Evolutionary conservation across 2,329 filamentous ascomycete genomes (phyloP), one percentile per base, ranked within the genome.

Genomic region (Calonectria pteridis): DNA sequence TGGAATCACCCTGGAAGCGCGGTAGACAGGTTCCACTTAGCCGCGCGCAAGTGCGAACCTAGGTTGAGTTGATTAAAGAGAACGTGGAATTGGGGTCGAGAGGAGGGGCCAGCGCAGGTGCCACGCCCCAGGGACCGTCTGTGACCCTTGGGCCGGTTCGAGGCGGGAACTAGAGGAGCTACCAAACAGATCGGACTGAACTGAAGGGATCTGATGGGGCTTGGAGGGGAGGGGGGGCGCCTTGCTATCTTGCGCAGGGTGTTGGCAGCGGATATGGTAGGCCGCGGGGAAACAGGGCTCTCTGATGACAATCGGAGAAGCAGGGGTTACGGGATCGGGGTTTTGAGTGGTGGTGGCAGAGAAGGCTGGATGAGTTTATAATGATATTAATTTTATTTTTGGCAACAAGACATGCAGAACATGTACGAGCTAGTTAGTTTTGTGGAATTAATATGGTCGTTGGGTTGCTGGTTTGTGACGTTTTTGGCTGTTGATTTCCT

Each of bases 31-130:
- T 64, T 64, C 35, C 49, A 40, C 31, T 40, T 67, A 62, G 62
- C 37, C 65, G 70, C 70, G 70, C 65, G 55, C 50, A 23, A 62
- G 37, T 65, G 62, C 29, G 29, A 10, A n/a, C n/a, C n/a, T 40
- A 31, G 51, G 29, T 43, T 49, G 23, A 53, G 33, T 28, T 63
- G 6, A 23, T 29, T 29, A 28, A 49, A 40, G 70, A 50, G 65
- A 68, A 53, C 33, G 71, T 65, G 59, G 66, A 65, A 64, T 46
- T 29, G 26, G 51, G 51, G 65, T 13, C 4, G 6, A 43, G 62
- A 37, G 49, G 6, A 31, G 51, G 68, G 67, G 70, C 65, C 55
- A 73, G 71, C 68, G 66, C 66, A 73, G 58, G 66, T 43, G 50
- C 58, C 71, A 69, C 66, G 23, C 59, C 28, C 23, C 9, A 46